phyloP scores from a whole-genome alignment of 2,329 filamentous ascomycete genomes.

The Xylaria sp. region DNA sequence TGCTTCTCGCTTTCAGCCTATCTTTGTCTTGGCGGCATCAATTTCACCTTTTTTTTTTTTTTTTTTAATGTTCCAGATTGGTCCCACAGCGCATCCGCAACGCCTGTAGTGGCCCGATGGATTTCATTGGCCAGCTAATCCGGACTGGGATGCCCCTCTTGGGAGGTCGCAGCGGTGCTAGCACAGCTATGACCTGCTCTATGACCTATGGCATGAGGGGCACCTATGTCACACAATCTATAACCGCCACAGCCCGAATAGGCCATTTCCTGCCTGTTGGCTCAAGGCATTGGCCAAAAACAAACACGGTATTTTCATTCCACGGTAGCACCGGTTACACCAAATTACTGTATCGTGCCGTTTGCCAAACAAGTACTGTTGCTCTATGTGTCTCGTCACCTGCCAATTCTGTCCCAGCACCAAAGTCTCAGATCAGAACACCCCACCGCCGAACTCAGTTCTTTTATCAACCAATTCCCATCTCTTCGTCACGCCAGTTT shows the following conservation, averaged over 20 bases:
- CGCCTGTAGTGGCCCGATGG: constrained; percentile 15
- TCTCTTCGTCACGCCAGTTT: constrained; percentile 39
- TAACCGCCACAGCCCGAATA: constrained; percentile 21
- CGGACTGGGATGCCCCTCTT: constrained; percentile 34
- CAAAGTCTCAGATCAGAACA: constrained; percentile 3
- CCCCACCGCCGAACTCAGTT: constrained; percentile 30
- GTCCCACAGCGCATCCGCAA: constrained; percentile 3
- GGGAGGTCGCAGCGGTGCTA: constrained; percentile 5
- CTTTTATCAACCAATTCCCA: constrained; percentile 13
- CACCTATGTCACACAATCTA: constrained; percentile 23
- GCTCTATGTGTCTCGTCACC: constrained; percentile 37
- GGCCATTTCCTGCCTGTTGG: not conserved
- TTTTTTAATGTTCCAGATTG: constrained; percentile 21
- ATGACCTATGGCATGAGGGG: constrained; percentile 28
- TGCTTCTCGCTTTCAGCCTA: constrained; percentile 13
- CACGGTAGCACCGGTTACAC: constrained; percentile 12
- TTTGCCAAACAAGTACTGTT: constrained; percentile 21
- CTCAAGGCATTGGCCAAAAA: constrained; percentile 11
- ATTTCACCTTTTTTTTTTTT: not conserved
- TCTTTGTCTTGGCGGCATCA: constrained; percentile 12
- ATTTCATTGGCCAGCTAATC: constrained; percentile 32
- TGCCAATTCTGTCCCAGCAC: constrained; percentile 41
- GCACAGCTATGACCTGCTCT: constrained; percentile 24
- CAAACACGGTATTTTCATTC: not conserved
- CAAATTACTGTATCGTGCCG: not conserved